These are phyloP conservation scores for Stagonosporopsis cucurbitacearum DNA, from an alignment of 2,329 filamentous ascomycete species.

Conservation along the genomic window DNA sequence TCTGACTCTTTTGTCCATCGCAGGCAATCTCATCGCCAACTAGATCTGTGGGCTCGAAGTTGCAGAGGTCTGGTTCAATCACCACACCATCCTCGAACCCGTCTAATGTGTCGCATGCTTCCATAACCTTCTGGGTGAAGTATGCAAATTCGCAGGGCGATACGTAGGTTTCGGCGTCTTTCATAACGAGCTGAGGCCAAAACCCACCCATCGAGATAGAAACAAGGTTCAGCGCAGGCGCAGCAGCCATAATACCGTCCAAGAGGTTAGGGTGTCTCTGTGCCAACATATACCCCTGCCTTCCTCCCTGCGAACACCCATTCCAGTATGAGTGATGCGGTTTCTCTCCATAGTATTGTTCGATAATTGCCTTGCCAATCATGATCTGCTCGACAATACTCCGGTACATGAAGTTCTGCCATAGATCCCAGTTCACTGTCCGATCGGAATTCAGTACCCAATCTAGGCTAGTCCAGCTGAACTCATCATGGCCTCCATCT, in stretches of 20 bases:
- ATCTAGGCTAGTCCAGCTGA: not conserved
- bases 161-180: slow-evolving; percentile 21
- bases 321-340: slow-evolving; percentile 44
- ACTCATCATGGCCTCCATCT: slow-evolving; percentile 27
- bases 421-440: slow-evolving; percentile 27
- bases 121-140: slow-evolving; percentile 21
- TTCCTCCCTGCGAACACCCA: slow-evolving; percentile 28
- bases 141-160: slow-evolving; percentile 30
- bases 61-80: slow-evolving; percentile 26
- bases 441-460: slow-evolving; percentile 23
- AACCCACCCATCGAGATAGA: slow-evolving; percentile 24
- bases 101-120: slow-evolving; percentile 36
- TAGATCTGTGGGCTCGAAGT: slow-evolving; percentile 25
- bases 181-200: slow-evolving; percentile 39
- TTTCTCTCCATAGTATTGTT: slow-evolving; percentile 37
- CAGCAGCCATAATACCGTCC: slow-evolving; percentile 41
- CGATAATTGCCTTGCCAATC: slow-evolving; percentile 36
- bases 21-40: slow-evolving; percentile 25
- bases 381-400: slow-evolving; percentile 41
- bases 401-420: slow-evolving; percentile 42
- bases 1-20: slow-evolving; percentile 13
- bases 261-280: slow-evolving; percentile 38
- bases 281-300: slow-evolving; percentile 41
- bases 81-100: slow-evolving; percentile 43
- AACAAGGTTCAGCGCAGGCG: slow-evolving; percentile 33